Conservation (phyloP, 1,139 yeast genomes). For the Pichia kudriavzevii region DNA sequence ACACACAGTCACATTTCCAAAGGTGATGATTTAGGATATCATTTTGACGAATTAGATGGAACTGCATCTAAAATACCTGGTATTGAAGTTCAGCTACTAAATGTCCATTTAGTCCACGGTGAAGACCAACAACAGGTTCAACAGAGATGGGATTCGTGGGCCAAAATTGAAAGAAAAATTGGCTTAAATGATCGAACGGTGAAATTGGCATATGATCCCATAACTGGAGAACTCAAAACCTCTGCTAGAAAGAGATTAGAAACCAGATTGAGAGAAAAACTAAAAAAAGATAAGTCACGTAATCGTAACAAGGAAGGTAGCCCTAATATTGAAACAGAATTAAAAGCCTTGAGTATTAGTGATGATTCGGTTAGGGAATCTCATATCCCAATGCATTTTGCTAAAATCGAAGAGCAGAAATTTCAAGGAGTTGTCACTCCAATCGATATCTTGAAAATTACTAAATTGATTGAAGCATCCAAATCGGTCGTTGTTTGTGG, state of each 20-base stretch:
- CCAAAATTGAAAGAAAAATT: constrained; percentile 45
- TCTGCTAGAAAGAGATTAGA: constrained; percentile 7
- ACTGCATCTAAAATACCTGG: constrained; percentile 29
- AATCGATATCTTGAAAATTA: constrained; percentile 11
- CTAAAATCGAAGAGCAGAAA: constrained; percentile 34
- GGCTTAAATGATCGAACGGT: constrained; percentile 35
- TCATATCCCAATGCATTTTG: constrained; percentile 6
- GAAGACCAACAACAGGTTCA: constrained; percentile 44
- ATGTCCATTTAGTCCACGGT: constrained; percentile 66
- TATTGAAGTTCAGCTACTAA: constrained; percentile 31
- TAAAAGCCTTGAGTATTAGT: constrained; percentile 1
- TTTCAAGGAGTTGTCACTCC: constrained; percentile 29
- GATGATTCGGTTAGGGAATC: constrained; percentile 8
- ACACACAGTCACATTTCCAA: too few species aligned
- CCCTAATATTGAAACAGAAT: background rate
- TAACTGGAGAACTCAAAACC: constrained; percentile 1
- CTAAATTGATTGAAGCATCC: constrained; percentile 9
- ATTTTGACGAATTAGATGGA: constrained; percentile 21
- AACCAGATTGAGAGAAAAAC: constrained; percentile 4
- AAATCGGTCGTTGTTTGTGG: constrained; percentile 48
- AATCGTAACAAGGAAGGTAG: background rate
- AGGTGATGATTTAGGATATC: background rate
- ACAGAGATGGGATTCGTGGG: constrained; percentile 35
- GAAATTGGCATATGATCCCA: constrained; percentile 6
- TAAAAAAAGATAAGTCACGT: background rate